These are phyloP conservation scores for Wickerhamomyces sp. DNA, from an alignment of 1,139 yeast genomes.

Conservation along the genomic window DNA sequence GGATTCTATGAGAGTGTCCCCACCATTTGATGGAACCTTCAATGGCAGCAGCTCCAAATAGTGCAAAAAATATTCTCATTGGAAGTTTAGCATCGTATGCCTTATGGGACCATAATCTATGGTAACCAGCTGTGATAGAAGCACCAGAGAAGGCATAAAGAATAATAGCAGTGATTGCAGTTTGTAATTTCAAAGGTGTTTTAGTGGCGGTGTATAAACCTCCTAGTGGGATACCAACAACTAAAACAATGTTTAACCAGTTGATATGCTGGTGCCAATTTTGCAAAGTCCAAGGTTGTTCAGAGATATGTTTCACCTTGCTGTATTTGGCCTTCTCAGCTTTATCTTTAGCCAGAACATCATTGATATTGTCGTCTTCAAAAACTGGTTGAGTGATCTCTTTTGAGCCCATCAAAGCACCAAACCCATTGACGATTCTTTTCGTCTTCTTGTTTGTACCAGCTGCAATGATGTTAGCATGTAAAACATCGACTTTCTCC, in stretches of 20 bases:
- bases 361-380: slow-evolving; percentile 47
- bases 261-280: slow-evolving; percentile 90
- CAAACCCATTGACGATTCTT: slow-evolving; percentile 74
- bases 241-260: slow-evolving; percentile 87
- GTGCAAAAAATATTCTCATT: slow-evolving; percentile 65
- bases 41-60: slow-evolving; percentile 91
- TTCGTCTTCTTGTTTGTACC: slow-evolving; percentile 71
- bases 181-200: slow-evolving; percentile 57
- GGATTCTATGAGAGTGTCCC: slow-evolving; percentile 96
- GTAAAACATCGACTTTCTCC: slow-evolving; percentile 64
- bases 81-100: slow-evolving; percentile 76
- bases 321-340: slow-evolving; percentile 45
- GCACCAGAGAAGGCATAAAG: slow-evolving; percentile 74
- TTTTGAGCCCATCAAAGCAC: slow-evolving; percentile 77
- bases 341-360: slow-evolving; percentile 51
- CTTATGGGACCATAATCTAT: slow-evolving; percentile 85
- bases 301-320: slow-evolving; percentile 70
- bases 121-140: slow-evolving; percentile 96
- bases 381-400: slow-evolving; percentile 58
- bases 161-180: slow-evolving; percentile 53
- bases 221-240: slow-evolving; percentile 60
- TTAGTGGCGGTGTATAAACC: slow-evolving; percentile 54
- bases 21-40: slow-evolving; percentile 99
- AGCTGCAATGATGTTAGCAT: slow-evolving; percentile 84
- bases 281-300: slow-evolving; percentile 79